Conservation (phyloP, 179 eudicot genomes). For the Spinacia oleracea region DNA sequence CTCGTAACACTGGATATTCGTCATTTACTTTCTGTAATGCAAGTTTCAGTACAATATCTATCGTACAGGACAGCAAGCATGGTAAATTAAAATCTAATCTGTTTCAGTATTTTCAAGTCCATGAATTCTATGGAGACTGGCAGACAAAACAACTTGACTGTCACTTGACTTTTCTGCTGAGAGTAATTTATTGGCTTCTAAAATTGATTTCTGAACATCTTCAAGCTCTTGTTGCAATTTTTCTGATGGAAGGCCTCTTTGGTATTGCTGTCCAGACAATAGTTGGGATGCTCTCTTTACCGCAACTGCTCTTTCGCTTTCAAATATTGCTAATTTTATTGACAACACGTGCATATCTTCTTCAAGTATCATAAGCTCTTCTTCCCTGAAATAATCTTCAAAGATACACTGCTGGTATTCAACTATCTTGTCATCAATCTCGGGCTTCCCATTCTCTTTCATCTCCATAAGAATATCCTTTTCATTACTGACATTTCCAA, state of each 20-base stretch:
- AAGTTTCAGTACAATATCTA: constrained; percentile 2
- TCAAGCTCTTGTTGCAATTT: constrained; percentile 55
- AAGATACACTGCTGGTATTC: constrained; percentile 57
- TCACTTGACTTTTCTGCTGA: constrained; percentile 18
- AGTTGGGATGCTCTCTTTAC: constrained; percentile 37
- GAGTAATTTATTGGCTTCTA: constrained; percentile 40
- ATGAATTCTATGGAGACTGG: constrained; percentile 21
- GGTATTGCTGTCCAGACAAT: constrained; percentile 29
- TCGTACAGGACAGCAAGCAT: not conserved
- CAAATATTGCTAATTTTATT: constrained; percentile 34
- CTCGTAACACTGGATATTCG: not conserved
- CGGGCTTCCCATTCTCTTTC: constrained; percentile 51
- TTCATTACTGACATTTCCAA: constrained; percentile 46
- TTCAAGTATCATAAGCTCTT: constrained; percentile 55
- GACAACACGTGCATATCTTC: constrained; percentile 47
- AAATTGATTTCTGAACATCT: constrained; percentile 43
- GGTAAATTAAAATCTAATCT: not conserved
- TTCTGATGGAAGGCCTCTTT: constrained; percentile 40
- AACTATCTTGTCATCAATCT: constrained; percentile 49
- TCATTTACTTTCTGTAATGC: not conserved
- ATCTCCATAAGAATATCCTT: constrained; percentile 56
- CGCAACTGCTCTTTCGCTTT: constrained; percentile 44
- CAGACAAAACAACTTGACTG: constrained; percentile 34
- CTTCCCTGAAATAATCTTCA: constrained; percentile 49
- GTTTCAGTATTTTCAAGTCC: not conserved